Evolutionary conservation across 108 stramenopile species (phyloP), one percentile per base, ranked within the genome.

Genomic region (Cylindrotheca fusiformis): DNA sequence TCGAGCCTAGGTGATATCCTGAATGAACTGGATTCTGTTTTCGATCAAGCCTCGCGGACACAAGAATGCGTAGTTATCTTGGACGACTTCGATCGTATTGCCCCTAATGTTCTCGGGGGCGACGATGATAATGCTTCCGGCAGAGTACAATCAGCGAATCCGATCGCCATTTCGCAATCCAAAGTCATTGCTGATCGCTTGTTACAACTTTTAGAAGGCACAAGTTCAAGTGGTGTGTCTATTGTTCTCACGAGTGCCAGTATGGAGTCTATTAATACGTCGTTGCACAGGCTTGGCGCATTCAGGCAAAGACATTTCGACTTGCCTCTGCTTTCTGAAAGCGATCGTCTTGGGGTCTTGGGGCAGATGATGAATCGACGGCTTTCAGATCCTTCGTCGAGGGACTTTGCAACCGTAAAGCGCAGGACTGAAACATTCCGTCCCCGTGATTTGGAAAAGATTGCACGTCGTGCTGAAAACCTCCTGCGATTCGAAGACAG

Each of bases 31-130:
- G 71, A 65, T 45, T 12, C 21, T 22, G 26, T 69, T 10, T 82
- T 86, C 65, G 53, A 55, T 1, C 63, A 69, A 30, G 72, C 79
- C 12, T 48, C 41, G 24, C 48, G 68, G 14, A 4, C 59, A 2
- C 45, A 72, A 18, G 67, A 78, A 29, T 78, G 70, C 44, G 47
- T 85, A 10, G 48, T 95, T 23, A 65, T 90, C 24, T 64, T 91
- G 47, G 94, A 95, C 63, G 82, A 90, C 70, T 63, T 95, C 25
- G 88, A 95, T 67, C 45, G 57, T 26, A 54, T 95, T 14, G 72
- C 81, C 51, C 88, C 93, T 4, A 84, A 86, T 64, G 45, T 81
- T 3, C 71, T 76, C 30, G 60, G 41, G 26, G 67, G 65, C 33
- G 59, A 31, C 2, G 62, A 64, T 18, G 74, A 60, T 19, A 73